Evolutionary conservation across 257 asterid species (phyloP), one percentile per base, ranked within the genome.

Genomic region (Nicotiana noctiflora): DNA sequence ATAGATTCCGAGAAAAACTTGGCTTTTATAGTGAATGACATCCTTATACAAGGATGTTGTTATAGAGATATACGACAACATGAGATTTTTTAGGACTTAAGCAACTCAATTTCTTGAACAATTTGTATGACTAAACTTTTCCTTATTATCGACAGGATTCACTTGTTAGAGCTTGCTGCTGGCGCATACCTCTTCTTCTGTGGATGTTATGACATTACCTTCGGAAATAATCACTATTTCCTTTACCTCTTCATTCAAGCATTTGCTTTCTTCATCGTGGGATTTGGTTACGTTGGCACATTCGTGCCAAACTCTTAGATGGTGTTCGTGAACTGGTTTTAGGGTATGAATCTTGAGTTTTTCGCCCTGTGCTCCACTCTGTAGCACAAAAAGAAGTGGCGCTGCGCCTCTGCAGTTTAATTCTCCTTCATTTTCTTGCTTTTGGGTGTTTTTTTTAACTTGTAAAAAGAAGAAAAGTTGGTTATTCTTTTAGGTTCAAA

Each of bases 271-370:
- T 90, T 92, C 85, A 66, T 94, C 76, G 84, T 83, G 75, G 98
- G 98, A 70, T 90, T 93, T 76, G 97, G 98, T 68, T 89, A 93
- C 10, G 51, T 93, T 27, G 98, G 98, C 72, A 94, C 97, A 1
- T 84, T 90, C 13, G 85, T 92, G 64, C 96, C 96, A 14, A 82
- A 67, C 53, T 79, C 94, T 46, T 88, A 84, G 83, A 27, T 51
- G 37, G 7, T 4, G 13, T 79, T 64, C 64, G 19, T 67, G 75
- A 23, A 25, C 55, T 25, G 17, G 3, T 21, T 2, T 62, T 12
- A 11, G 15, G 19, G 32, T 56, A 67, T 77, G 81, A 31, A 77
- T 77, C 55, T 57, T 57, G 15, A 12, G 37, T 19, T 75, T 46
- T 79, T 11, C 10, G 27, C 56, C 65, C 23, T 76, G 59, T 59